A percentile compares a stretch with the other conserved stretches of the same genome.
Conservation (phyloP, 495 filamentous ascomycete species). For the Xylaria flabelliformis region DNA sequence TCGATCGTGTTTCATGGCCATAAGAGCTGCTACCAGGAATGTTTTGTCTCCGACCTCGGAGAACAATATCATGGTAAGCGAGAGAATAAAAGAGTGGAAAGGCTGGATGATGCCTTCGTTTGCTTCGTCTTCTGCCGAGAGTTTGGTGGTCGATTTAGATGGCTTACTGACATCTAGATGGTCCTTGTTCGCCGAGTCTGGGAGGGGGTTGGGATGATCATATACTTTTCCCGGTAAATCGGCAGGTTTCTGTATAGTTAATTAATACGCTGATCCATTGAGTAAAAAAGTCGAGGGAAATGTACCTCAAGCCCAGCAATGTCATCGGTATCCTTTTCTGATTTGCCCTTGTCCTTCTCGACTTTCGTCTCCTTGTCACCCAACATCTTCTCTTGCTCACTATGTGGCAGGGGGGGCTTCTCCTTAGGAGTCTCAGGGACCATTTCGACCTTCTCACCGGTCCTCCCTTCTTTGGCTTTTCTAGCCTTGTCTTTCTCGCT, state of each 20-base stretch:
- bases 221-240: conserved; percentile 82
- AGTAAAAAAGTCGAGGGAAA: background rate
- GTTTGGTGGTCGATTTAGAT: conserved; percentile 42
- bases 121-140: conserved; percentile 44
- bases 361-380: conserved; percentile 48
- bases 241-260: conserved; percentile 70
- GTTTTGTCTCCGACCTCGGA: conserved; percentile 99
- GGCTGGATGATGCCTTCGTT: conserved; percentile 76
- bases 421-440: conserved; percentile 83
- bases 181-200: conserved; percentile 68
- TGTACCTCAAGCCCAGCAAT: conserved; percentile 73
- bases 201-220: conserved; percentile 76
- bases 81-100: conserved; percentile 89
- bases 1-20: conserved; percentile 98
- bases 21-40: conserved; percentile 93
- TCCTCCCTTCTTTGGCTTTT: conserved; percentile 63
- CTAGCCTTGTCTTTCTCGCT: conserved; percentile 80
- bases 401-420: conserved; percentile 78
- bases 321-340: conserved; percentile 47
- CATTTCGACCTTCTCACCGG: conserved; percentile 69
- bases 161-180: conserved; percentile 70
- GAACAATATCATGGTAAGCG: conserved; percentile 95
- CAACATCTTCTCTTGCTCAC: conserved; percentile 68
- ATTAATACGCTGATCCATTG: conserved; percentile 17
- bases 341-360: conserved; percentile 50